phyloP scores from a whole-genome alignment of 768 basidiomycete species.

The Filobasidium floriforme region DNA sequence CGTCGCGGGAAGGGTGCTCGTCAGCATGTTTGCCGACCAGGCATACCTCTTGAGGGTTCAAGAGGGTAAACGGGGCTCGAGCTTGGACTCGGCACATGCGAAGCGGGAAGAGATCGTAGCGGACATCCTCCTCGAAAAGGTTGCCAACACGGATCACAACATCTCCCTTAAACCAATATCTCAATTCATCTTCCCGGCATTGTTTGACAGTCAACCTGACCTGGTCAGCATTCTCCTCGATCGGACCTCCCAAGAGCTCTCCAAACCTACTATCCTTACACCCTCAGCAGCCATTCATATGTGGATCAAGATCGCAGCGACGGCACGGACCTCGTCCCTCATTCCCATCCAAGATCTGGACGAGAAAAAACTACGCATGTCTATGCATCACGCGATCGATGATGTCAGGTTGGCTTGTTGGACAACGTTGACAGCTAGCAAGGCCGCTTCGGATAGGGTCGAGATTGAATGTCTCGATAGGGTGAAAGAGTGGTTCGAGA shows the following conservation, averaged over 20 bases:
- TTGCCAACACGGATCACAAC: background rate
- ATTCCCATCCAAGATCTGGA: slow-evolving; percentile 9
- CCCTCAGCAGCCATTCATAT: background rate
- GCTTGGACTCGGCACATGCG: background rate
- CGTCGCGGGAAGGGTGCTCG: background rate
- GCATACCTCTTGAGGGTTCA: background rate
- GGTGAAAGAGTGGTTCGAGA: slow-evolving; percentile 15
- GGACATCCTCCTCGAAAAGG: slow-evolving; percentile 2
- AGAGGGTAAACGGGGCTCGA: background rate
- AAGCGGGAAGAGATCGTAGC: slow-evolving; percentile 11
- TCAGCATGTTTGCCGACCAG: slow-evolving; percentile 2
- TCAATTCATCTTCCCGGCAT: slow-evolving; percentile 9
- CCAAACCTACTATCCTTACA: background rate
- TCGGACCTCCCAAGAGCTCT: background rate
- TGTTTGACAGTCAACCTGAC: slow-evolving; percentile 5
- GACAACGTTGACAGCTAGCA: slow-evolving; percentile 8
- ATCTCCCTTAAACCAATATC: slow-evolving; percentile 3
- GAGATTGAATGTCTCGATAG: slow-evolving; percentile 7
- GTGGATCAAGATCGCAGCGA: background rate
- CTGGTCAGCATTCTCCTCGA: background rate
- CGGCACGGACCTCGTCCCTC: background rate
- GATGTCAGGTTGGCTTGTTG: slow-evolving; percentile 13
- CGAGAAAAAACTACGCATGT: background rate
- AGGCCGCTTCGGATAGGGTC: slow-evolving; percentile 11
- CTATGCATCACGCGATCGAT: slow-evolving; percentile 18